These are phyloP conservation scores for Lojkania enalia DNA, from an alignment of 2,329 filamentous ascomycete genomes.

Conservation along the genomic window DNA sequence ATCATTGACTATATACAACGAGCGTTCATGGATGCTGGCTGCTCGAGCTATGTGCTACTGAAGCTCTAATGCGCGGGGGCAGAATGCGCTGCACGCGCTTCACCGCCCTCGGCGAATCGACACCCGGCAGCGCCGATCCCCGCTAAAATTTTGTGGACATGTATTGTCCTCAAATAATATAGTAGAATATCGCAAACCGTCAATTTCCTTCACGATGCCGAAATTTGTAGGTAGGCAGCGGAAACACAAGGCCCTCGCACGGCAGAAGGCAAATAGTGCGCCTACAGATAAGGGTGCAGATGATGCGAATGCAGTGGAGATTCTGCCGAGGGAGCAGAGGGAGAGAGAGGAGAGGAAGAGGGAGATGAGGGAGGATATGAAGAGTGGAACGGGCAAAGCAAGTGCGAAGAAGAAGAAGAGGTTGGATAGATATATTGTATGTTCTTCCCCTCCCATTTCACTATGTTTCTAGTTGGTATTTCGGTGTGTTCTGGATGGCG, in stretches of 20 bases:
- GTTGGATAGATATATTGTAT: constrained; percentile 68
- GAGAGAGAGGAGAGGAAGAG: constrained; percentile 59
- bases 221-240: constrained; percentile 57
- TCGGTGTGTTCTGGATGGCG: too few relatives aligned
- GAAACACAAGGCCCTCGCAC: constrained; percentile 67
- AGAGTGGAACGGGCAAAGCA: constrained; percentile 58
- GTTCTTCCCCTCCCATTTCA: constrained; percentile 28
- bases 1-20: too few relatives aligned
- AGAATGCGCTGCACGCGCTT: too few relatives aligned
- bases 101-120: constrained; percentile 27
- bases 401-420: constrained; percentile 69
- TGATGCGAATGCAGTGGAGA: constrained; percentile 59
- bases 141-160: constrained; percentile 38
- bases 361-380: constrained; percentile 58
- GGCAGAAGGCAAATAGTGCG: constrained; percentile 54
- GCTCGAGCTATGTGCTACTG: too few relatives aligned
- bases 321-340: constrained; percentile 53
- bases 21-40: background rate
- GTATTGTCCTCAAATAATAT: too few relatives aligned
- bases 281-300: constrained; percentile 47
- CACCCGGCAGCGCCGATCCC: constrained; percentile 25
- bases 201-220: too few relatives aligned
- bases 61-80: too few relatives aligned
- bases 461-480: too few relatives aligned
- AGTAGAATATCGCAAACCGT: too few relatives aligned